Percentiles rank a stretch among this genome's conserved stretches.
Conservation (phyloP, 106 monocot species). For the Dendrobium nobile region DNA sequence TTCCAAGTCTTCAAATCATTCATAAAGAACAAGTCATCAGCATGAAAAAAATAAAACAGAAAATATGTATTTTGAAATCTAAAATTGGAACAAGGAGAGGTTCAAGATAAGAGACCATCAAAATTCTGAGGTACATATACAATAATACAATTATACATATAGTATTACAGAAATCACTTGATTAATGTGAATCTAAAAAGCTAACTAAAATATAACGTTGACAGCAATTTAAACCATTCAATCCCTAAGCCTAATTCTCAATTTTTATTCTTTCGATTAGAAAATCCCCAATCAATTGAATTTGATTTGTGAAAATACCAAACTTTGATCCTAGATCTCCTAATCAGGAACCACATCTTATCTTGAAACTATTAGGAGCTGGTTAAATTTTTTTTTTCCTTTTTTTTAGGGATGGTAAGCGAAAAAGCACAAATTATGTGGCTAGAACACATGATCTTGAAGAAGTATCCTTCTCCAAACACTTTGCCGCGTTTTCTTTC, state of each 20-base stretch:
- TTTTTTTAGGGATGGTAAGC: no score
- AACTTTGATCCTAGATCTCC: neutral
- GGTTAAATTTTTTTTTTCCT: neutral
- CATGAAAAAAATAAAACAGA: neutral
- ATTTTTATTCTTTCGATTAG: neutral
- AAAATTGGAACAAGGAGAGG: neutral
- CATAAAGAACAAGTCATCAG: neutral
- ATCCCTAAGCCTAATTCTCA: neutral
- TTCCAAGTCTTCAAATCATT: conserved; percentile 65
- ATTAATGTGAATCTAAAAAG: neutral
- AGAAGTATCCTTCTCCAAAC: no score
- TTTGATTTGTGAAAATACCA: neutral
- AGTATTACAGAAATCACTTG: neutral
- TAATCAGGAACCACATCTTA: neutral
- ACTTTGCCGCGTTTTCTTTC: no score
- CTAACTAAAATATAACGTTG: no score
- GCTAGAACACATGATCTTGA: no score
- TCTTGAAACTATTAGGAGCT: neutral
- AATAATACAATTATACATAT: no score
- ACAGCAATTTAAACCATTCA: neutral
- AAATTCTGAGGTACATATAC: no score
- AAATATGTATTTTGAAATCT: neutral
- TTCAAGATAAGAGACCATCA: no score
- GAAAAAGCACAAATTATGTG: no score
- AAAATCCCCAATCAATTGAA: neutral